phyloP scores from a whole-genome alignment of 106 monocot genomes.

The Iris macrosiphon region DNA sequence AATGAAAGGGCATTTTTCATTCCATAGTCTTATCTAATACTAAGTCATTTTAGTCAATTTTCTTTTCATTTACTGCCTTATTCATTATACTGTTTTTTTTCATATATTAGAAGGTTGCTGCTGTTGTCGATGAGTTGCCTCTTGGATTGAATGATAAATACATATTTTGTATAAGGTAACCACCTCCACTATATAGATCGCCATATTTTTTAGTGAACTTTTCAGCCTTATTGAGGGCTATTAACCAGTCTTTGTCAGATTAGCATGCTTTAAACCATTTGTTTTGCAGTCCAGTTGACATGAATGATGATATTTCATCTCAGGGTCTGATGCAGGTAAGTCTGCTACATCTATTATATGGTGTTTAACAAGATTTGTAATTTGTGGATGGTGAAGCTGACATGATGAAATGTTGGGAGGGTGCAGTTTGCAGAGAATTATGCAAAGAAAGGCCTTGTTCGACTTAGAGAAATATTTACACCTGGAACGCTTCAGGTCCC shows the following conservation, averaged over 20 bases:
- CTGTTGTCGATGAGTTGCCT: constrained; percentile 75
- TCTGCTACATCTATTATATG: background rate
- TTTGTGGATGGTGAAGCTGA: constrained; percentile 6
- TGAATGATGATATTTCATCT: constrained; percentile 79
- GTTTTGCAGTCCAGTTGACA: constrained; percentile 79
- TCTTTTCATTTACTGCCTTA: background rate
- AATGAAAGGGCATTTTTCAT: background rate
- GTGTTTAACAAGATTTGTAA: constrained; percentile 1
- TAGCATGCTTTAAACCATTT: constrained; percentile 3
- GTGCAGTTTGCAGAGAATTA: constrained; percentile 86
- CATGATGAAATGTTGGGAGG: background rate
- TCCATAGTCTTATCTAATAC: background rate
- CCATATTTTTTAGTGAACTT: too few species aligned
- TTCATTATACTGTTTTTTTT: constrained; percentile 5
- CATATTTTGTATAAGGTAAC: constrained; percentile 78
- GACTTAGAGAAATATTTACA: constrained; percentile 81
- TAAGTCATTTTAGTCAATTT: background rate
- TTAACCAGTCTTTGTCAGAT: too few species aligned
- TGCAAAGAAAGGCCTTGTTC: constrained; percentile 80
- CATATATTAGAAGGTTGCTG: constrained; percentile 75
- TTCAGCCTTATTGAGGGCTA: too few species aligned
- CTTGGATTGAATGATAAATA: constrained; percentile 79
- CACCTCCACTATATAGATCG: background rate
- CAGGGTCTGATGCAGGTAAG: constrained; percentile 77
- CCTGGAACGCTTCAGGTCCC: constrained; percentile 64